Base-by-base conservation (phyloP, 1,139 yeast genomes). In the Geotrichum armillariae region DNA sequence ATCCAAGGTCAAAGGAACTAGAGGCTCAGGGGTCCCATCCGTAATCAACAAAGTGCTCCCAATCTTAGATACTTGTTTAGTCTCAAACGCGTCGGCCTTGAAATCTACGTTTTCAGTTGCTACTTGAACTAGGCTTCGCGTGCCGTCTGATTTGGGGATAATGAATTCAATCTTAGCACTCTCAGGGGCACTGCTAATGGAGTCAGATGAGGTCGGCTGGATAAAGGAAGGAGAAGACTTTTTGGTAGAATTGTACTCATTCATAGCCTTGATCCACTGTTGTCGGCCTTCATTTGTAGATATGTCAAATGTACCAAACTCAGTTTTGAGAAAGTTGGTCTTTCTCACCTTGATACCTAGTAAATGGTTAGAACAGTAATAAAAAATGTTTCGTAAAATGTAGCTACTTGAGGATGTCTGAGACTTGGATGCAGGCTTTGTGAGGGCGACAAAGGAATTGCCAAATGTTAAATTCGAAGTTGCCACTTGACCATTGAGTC, bases 261-360 rank as follows among this genome's bases (percentile, higher is more conserved):
- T 48, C 44, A 60, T 50, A 1, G 61, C 53, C 12, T 50, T 52
- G 33, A 50, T 49, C 65, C 65, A 62, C 21, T 53, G 50, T 35
- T 59, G 59, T 0, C 62, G 55, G 18, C 66, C 66, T 32, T 58
- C 62, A 31, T 50, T 56, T 4, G 66, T 62, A 34, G 61, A 54
- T 41, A 63, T 50, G 45, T 63, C 61, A 49, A 60, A 63, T 27
- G 56, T 58, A 2, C 66, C 65, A 43, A 58, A 54, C 27, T 72
- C 73, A 20, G 66, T 62, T 50, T 63, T 64, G 51, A 73, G 68
- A 22, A 70, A 52, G 56, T 71, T 68, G 56, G 81, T 53, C 39
- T 31, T 40, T 2, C 34, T 17, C 14, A 35, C 23, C 18, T 40
- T 38, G 12, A 17, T 40, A 34, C 35, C 43, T 40, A 34, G 17